Base-by-base conservation (phyloP, 148 eudicot species). In the Heliosperma pusillum region DNA sequence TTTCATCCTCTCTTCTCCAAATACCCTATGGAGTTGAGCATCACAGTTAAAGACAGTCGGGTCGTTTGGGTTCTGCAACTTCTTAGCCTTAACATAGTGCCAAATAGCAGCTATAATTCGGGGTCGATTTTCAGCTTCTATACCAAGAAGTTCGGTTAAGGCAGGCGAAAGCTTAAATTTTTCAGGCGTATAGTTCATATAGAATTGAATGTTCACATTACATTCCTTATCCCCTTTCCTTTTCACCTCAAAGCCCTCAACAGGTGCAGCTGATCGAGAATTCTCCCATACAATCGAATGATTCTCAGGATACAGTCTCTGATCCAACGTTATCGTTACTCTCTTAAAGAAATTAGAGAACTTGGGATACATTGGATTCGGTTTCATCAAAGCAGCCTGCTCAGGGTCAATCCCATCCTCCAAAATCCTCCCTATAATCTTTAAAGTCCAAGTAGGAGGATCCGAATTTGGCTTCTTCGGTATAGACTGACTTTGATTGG, bases 71-170 rank as follows among this genome's bases (percentile, higher is more conserved):
- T 84, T 79, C 86, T 94, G 98, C 86, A 94, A 70, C 72, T 90
- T 94, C 77, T 95, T 88, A 9, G 97, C 97, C 86, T 94, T 94
- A 9, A 91, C 96, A 82, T 94, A 91, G 52, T 94, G 98, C 97
- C 98, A 94, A 47, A 94, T 86, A 47, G 93, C 88, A 79, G 96
- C 88, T 71, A 91, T 85, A 40, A 94, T 86, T 82, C 98, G 83
- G 17, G 98, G 88, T 62, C 97, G 97, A 21, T 95, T 90, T 79
- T 94, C 98, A 67, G 93, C 96, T 83, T 94, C 98, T 76, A 90
- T 86, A 71, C 97, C 97, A 36, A 94, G 89, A 84, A 94, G 88
- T 75, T 94, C 96, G 21, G 83, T 89, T 80, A 94, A 80, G 45
- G 96, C 82, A 19, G 93, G 85, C 8, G 97, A 94, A 79, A 94